phyloP scores from a whole-genome alignment of 768 basidiomycete species.

The Pleurotus sapidus region DNA sequence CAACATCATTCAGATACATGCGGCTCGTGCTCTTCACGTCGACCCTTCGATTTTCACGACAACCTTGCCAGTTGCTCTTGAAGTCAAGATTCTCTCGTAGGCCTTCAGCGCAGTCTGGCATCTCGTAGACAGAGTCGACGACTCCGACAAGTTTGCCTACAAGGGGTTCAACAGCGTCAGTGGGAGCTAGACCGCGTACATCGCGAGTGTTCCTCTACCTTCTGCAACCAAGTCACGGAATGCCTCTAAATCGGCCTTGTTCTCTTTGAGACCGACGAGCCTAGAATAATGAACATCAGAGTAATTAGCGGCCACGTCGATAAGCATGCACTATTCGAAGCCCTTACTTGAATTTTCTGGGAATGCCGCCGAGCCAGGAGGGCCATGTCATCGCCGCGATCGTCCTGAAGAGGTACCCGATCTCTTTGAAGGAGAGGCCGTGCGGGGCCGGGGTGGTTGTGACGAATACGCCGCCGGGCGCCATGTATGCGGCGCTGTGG shows the following conservation, averaged over 20 bases:
- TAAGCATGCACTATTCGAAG: neutral
- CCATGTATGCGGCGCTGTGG: constrained; percentile 49
- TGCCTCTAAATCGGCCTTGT: constrained; percentile 29
- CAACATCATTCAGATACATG: too few relatives aligned
- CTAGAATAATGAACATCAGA: constrained; percentile 17
- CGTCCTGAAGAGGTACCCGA: constrained; percentile 28
- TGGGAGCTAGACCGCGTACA: constrained; percentile 30
- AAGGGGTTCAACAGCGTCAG: neutral
- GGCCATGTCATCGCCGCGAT: constrained; percentile 38
- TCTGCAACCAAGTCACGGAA: constrained; percentile 36
- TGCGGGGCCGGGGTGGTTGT: constrained; percentile 47
- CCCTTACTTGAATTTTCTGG: constrained; percentile 43
- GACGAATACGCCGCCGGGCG: constrained; percentile 49
- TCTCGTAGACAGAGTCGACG: constrained; percentile 58
- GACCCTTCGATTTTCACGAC: constrained; percentile 44
- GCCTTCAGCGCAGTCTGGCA: constrained; percentile 57
- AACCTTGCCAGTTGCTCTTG: constrained; percentile 63
- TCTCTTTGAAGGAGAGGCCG: constrained; percentile 23
- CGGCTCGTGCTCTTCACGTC: too few relatives aligned
- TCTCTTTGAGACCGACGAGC: constrained; percentile 27
- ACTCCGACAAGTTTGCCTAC: constrained; percentile 37
- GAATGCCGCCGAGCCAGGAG: constrained; percentile 49
- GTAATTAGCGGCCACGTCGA: neutral
- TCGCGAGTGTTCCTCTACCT: constrained; percentile 27
- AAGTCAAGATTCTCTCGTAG: constrained; percentile 57